Base-by-base conservation (phyloP, 1,284 basidiomycete genomes). In the Ganoderma multipileum region DNA sequence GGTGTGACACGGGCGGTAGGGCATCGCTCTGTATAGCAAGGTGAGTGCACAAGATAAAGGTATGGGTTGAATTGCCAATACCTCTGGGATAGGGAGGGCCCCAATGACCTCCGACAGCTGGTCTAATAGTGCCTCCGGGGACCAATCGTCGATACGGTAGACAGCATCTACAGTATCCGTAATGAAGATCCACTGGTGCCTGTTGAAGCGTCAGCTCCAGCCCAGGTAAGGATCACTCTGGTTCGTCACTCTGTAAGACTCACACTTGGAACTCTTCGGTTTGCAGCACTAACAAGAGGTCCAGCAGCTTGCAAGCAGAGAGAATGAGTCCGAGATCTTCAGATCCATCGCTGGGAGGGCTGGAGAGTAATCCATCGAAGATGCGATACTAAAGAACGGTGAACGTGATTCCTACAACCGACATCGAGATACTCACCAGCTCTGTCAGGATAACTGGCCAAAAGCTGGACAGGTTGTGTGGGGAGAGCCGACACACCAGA, bases 141-240 rank as follows among this genome's bases (percentile, higher is more conserved):
- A 83, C 88, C 93, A 96, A 57, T 91, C 86, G 72, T 96, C 92
- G 0, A 95, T 92, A 9, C 91, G 92, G 79, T 96, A 96, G 14
- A 96, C 89, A 0, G 97, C 96, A 76, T 99, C 98, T 6, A 97
- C 94, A 0, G 97, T 99, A 79, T 99, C 98, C 0, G 96, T 98
- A 65, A 99, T 91, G 77, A 99, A 99, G 75, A 98, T 94, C 97
- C 98, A 99, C 84, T 99, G 96, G 79, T 99, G 95, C 73, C 96
- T 98, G 73, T 36, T 28, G 20, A 55, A 71, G 33, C 68, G 62
- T 65, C 38, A 65, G 44, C 5, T 30, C 20, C 16, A 9, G 12
- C 23, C 23, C 57, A 63, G 57, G 66, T 3, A 4, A 42, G 8
- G 63, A n/a, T 55, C 33, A 39, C 38, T 12, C 26, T 62, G 23